Evolutionary conservation across 148 eudicot species (phyloP).

Genomic region (Linanthus parryae): DNA sequence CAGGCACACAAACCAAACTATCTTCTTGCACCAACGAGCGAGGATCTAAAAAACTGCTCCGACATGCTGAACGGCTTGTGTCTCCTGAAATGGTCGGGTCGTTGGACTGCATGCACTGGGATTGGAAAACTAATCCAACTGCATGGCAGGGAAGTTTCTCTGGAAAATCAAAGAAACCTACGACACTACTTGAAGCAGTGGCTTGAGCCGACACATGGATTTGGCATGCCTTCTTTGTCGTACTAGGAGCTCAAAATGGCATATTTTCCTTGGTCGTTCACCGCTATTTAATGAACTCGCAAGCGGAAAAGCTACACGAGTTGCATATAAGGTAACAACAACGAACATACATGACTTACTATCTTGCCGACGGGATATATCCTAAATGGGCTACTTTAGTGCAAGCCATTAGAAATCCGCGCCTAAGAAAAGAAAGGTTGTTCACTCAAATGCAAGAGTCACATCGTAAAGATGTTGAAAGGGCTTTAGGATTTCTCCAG

Average conservation of each 20-base stretch:
- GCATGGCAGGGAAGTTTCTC: slow-evolving; percentile 1
- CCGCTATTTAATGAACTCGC: not conserved
- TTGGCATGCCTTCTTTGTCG: slow-evolving; percentile 9
- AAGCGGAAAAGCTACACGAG: not conserved
- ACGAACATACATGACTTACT: not conserved
- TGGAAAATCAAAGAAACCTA: no score
- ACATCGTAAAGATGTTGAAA: no score
- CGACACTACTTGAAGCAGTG: slow-evolving; percentile 5
- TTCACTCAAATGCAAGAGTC: no score
- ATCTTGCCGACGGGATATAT: not conserved
- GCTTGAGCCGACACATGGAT: slow-evolving; percentile 6
- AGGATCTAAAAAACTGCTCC: no score
- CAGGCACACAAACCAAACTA: no score
- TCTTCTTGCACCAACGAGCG: no score
- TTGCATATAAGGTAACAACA: not conserved
- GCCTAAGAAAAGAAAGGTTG: no score
- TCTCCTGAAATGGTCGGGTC: no score
- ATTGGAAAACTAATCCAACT: not conserved
- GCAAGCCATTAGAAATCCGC: no score
- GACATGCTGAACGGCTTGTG: no score
- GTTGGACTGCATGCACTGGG: slow-evolving; percentile 6
- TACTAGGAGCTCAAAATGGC: not conserved
- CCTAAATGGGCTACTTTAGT: not conserved
- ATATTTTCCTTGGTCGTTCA: not conserved
- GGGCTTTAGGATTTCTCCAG: no score